Evolutionary conservation across 2,329 filamentous ascomycete species (phyloP).

Genomic region (Aspergillus arachidicola): DNA sequence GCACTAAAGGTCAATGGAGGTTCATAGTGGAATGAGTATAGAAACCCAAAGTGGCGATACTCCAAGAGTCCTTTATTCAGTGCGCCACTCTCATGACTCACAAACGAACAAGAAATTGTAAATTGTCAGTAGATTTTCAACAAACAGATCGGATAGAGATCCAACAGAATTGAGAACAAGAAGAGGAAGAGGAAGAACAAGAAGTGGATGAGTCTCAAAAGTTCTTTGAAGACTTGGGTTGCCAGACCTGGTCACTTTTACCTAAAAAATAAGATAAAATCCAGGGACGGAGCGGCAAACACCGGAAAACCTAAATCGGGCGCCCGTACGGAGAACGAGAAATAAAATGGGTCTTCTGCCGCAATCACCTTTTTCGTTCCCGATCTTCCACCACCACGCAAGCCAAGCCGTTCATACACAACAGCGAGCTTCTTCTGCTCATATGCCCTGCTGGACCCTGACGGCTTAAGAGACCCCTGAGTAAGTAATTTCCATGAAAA

Average conservation of each 20-base stretch:
- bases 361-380: background rate
- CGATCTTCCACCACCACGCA: background rate
- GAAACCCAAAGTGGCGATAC: background rate
- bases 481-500: background rate
- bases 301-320: slow-evolving; percentile 9
- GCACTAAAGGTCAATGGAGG: background rate
- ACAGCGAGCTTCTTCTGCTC: background rate
- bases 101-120: background rate
- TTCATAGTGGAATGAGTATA: background rate
- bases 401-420: background rate
- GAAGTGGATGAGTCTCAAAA: background rate
- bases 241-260: background rate
- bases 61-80: background rate
- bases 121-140: background rate
- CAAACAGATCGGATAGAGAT: background rate
- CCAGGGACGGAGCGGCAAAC: slow-evolving; percentile 16
- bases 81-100: background rate
- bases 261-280: slow-evolving; percentile 2
- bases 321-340: background rate
- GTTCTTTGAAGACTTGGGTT: background rate
- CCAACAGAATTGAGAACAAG: background rate
- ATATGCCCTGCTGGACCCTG: background rate
- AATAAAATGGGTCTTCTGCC: too few species aligned
- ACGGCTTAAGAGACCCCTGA: background rate
- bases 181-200: background rate